These are phyloP conservation scores for Ocimum tenuiflorum DNA, from an alignment of 257 asterid species.

Conservation along the genomic window DNA sequence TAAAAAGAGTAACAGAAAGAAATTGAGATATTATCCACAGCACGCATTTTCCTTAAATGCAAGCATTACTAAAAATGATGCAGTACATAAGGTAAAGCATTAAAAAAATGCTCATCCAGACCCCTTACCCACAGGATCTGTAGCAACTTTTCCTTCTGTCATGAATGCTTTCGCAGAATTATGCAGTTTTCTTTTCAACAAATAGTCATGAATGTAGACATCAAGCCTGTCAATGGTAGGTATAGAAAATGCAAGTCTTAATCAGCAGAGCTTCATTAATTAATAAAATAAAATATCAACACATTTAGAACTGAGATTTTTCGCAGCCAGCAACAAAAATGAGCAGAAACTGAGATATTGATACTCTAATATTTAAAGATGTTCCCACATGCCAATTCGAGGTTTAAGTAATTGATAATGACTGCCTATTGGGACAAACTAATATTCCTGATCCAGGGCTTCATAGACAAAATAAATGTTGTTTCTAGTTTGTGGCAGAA, in stretches of 20 bases:
- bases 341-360: not conserved
- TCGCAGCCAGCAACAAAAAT: not conserved
- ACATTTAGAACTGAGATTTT: not conserved
- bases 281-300: not conserved
- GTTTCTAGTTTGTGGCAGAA: slow-evolving; percentile 3
- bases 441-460: not conserved
- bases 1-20: slow-evolving; percentile 7
- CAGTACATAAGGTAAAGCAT: not conserved
- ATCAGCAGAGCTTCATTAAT: slow-evolving; percentile 5
- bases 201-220: slow-evolving; percentile 94
- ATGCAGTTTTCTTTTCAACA: slow-evolving; percentile 79
- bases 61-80: not conserved
- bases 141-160: slow-evolving; percentile 98
- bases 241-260: not conserved
- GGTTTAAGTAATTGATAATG: no score
- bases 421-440: not conserved
- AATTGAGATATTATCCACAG: not conserved
- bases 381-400: no score
- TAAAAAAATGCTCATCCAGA: not conserved
- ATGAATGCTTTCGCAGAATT: slow-evolving; percentile 96
- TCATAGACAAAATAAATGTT: not conserved
- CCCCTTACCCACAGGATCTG: slow-evolving; percentile 90
- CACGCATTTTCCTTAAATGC: not conserved
- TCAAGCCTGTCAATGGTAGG: slow-evolving; percentile 69
- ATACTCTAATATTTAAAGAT: no score